phyloP scores from a whole-genome alignment of 306 rosid species.

The Glycine latifolia region DNA sequence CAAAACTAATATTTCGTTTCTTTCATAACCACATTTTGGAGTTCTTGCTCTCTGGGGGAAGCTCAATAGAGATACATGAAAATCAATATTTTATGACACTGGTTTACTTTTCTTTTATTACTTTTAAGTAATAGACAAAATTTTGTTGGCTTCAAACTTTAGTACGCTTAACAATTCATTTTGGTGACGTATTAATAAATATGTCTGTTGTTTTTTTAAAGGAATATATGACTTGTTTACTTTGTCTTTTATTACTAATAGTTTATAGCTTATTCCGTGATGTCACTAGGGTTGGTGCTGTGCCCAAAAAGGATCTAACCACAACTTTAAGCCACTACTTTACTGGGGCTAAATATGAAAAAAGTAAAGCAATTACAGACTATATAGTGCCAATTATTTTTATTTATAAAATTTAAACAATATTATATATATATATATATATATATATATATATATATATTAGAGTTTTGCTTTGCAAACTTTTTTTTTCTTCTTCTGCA shows the following conservation, averaged over 20 bases:
- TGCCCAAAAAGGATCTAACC: conserved; percentile 42
- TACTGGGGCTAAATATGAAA: not conserved
- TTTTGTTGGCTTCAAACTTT: not conserved
- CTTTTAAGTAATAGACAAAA: not conserved
- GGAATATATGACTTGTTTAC: not conserved
- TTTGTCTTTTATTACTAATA: not conserved
- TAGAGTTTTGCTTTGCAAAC: not conserved
- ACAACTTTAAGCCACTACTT: conserved; percentile 37
- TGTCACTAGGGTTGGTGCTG: conserved; percentile 40
- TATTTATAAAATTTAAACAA: too few relatives aligned
- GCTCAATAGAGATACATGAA: not conserved
- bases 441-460: too few relatives aligned
- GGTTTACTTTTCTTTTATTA: not conserved
- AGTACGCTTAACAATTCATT: not conserved
- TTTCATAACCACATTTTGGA: not conserved
- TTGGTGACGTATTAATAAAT: conserved; percentile 7
- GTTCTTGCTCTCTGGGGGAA: not conserved
- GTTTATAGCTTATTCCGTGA: conserved; percentile 14
- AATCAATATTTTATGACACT: not conserved
- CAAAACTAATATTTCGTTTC: not conserved
- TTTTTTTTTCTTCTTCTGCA: not conserved
- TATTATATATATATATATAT: too few relatives aligned
- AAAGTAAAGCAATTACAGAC: conserved; percentile 22
- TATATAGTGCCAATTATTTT: not conserved
- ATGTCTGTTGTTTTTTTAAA: not conserved